Conservation (phyloP, 805 yeast species). For the Kluyveromyces wickerhamii region DNA sequence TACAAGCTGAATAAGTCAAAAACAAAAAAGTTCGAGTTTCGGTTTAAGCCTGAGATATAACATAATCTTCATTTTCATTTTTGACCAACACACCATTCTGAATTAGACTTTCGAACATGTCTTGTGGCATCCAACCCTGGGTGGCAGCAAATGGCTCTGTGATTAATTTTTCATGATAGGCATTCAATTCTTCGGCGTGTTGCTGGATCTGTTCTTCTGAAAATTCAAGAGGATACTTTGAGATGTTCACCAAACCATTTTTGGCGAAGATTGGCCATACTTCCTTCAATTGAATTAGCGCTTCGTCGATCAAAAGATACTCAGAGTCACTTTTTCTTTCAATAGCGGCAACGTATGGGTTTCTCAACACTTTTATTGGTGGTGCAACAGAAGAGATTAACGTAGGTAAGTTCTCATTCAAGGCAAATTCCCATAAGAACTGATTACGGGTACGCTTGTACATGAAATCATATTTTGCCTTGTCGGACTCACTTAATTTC, state of each 20-base stretch:
- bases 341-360: slow-evolving; percentile 53
- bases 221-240: slow-evolving; percentile 53
- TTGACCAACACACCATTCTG: slow-evolving; percentile 62
- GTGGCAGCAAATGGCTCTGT: slow-evolving; percentile 81
- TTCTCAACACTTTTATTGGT: slow-evolving; percentile 66
- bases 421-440: slow-evolving; percentile 72
- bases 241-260: slow-evolving; percentile 44
- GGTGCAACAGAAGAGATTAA: slow-evolving; percentile 77
- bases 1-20: too few species aligned
- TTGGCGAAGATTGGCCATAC: slow-evolving; percentile 63
- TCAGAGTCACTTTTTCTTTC: slow-evolving; percentile 51
- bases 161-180: slow-evolving; percentile 59
- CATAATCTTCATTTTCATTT: slow-evolving; percentile 50
- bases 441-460: slow-evolving; percentile 87
- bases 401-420: slow-evolving; percentile 56
- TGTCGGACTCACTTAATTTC: slow-evolving; percentile 59
- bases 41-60: slow-evolving; percentile 1
- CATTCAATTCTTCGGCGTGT: slow-evolving; percentile 50
- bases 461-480: slow-evolving; percentile 79
- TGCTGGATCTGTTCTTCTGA: slow-evolving; percentile 50
- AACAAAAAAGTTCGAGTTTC: too few species aligned
- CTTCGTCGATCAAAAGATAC: slow-evolving; percentile 55
- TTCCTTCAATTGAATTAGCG: slow-evolving; percentile 54
- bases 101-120: slow-evolving; percentile 67
- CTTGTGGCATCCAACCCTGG: slow-evolving; percentile 94